A percentile compares a stretch with the other conserved stretches of the same genome.
Evolutionary conservation across 345 rosid species (phyloP).

Genomic region (Microcos paniculata): DNA sequence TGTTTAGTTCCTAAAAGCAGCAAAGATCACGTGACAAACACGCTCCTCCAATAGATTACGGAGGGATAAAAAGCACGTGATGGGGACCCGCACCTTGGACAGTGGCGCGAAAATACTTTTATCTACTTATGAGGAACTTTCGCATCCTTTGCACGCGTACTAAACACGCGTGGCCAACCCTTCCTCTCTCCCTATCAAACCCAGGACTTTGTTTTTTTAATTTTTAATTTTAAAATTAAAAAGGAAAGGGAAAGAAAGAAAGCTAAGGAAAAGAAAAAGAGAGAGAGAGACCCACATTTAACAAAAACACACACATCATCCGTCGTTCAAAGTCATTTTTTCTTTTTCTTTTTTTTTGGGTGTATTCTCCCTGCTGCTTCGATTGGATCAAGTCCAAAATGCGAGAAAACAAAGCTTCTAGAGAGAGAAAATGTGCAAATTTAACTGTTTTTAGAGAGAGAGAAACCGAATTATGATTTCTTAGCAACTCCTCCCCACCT

Average conservation of each 20-base stretch:
- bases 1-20: no score
- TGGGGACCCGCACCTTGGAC: background rate
- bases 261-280: background rate
- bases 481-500: background rate
- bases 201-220: background rate
- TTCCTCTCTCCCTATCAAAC: background rate
- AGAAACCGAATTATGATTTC: constrained; percentile 1
- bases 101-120: background rate
- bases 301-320: background rate
- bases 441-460: background rate
- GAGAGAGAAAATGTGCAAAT: background rate
- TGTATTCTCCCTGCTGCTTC: background rate
- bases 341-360: background rate
- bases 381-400: background rate
- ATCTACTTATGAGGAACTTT: background rate
- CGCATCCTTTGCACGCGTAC: background rate
- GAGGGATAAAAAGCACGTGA: background rate
- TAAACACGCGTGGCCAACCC: background rate
- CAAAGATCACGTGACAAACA: background rate
- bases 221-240: background rate
- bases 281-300: background rate
- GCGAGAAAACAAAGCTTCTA: background rate
- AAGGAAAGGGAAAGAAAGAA: background rate
- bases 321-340: background rate
- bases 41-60: background rate